phyloP scores from a whole-genome alignment of 2,329 filamentous ascomycete species.

The Botrytis pseudocinerea region DNA sequence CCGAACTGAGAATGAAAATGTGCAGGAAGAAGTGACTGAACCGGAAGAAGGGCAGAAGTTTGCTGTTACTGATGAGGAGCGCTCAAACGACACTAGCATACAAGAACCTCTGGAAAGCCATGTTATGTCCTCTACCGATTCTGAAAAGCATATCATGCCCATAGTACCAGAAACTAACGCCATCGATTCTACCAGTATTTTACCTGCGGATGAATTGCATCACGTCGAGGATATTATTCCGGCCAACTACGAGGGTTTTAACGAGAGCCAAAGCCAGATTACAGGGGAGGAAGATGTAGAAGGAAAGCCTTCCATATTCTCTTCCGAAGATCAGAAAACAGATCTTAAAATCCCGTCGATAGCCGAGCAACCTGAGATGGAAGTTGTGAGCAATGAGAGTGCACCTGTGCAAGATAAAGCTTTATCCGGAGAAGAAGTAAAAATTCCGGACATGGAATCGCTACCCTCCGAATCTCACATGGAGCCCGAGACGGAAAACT shows the following conservation, averaged over 20 bases:
- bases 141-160: neutral
- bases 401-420: neutral
- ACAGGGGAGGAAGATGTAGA: neutral
- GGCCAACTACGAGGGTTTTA: rapidly evolving
- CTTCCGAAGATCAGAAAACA: too few species aligned
- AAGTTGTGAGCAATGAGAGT: neutral
- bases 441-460: neutral
- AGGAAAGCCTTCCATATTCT: neutral
- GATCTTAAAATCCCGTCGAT: rapidly evolving
- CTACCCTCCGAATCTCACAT: rapidly evolving
- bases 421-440: neutral
- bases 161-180: too few species aligned
- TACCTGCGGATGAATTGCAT: neutral
- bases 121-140: neutral
- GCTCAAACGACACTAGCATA: neutral
- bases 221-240: rapidly evolving
- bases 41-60: neutral
- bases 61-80: neutral
- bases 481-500: too few species aligned
- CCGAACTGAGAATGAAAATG: neutral
- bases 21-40: neutral
- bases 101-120: too few species aligned
- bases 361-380: neutral
- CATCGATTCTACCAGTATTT: rapidly evolving
- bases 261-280: neutral